A percentile compares a stretch with the other conserved stretches of the same genome.
Conservation (phyloP, 257 asterid genomes). For the Solanum dulcamara region DNA sequence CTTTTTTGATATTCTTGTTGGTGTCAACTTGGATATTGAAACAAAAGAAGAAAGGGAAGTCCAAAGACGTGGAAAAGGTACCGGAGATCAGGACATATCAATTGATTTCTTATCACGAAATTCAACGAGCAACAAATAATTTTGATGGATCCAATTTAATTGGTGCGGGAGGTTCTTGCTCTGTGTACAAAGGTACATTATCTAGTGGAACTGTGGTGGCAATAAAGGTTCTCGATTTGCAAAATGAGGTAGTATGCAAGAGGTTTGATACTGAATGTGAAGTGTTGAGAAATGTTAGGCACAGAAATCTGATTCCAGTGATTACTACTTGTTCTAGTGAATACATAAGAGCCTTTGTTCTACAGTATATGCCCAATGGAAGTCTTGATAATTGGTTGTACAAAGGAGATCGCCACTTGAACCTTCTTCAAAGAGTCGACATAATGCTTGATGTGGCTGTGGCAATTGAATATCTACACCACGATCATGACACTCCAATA, state of each 20-base stretch:
- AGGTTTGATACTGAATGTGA: constrained; percentile 22
- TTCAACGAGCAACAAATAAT: constrained; percentile 18
- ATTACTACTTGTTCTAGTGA: constrained; percentile 20
- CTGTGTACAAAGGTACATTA: constrained; percentile 16
- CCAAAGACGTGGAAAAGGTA: background rate
- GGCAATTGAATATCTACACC: constrained; percentile 31
- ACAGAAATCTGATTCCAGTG: constrained; percentile 21
- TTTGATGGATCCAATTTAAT: constrained; percentile 15
- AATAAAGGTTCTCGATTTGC: constrained; percentile 13
- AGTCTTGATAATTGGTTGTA: constrained; percentile 23
- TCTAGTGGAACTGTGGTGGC: constrained; percentile 14
- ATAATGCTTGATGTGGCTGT: constrained; percentile 21
- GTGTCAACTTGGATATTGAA: background rate
- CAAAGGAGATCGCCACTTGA: background rate
- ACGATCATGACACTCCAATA: constrained; percentile 1
- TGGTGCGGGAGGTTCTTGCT: constrained; percentile 21
- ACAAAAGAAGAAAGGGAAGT: background rate
- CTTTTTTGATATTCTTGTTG: background rate
- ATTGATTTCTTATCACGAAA: constrained; percentile 9
- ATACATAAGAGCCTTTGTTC: constrained; percentile 11
- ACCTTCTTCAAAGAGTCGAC: constrained; percentile 9
- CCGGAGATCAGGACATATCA: background rate
- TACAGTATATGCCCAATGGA: constrained; percentile 26
- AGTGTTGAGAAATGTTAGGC: constrained; percentile 18
- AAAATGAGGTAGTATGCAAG: constrained; percentile 5